Base-by-base conservation (phyloP, 2,329 filamentous ascomycete species). In the Ophiostoma piceae region DNA sequence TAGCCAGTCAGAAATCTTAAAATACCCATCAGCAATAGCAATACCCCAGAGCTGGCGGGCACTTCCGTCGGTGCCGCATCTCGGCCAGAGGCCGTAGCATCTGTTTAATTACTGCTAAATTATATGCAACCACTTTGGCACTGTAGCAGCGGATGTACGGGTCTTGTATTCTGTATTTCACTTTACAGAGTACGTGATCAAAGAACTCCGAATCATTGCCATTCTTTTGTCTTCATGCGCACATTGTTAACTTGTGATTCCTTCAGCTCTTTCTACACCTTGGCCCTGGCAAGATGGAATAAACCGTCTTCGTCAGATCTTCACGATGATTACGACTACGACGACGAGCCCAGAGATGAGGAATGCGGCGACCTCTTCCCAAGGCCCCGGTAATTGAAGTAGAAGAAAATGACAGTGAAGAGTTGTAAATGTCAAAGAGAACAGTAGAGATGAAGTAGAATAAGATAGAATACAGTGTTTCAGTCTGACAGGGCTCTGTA, bases 331-430 rank as follows among this genome's bases (percentile, higher is more conserved):
- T 47, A n/a, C 39, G 39, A 41, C 43, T 47, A 2, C 43, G 43
- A 47, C 43, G 3, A 57, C 57, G 57, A 62, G 54, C 51, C 51
- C 51, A 62, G 26, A 35, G 57, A 60, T 32, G 26, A 29, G 57
- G 26, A 16, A 62, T 62, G 57, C 57, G 26, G 35, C 47, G 29
- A 22, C 7, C n/a, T 37, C 26, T 65, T 66, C 54, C 35, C 68
- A 69, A 66, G 51, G 37, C 37, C 26, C 62, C n/a, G 68, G 67
- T 65, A 65, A 39, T 39, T 39, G 26, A 62, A 35, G 57, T 62
- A 35, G 62, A 54, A 67, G 35, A 67, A 29, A 14, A 66, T 37
- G 39, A 41, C 2, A 41, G 39, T 41, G 11, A 41, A 41, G 12
- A 41, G 8, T 12, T 41, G 39, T 41, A 11, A 47, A 6, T 47